These are phyloP conservation scores for Psilocybe cyanescens DNA, from an alignment of 768 basidiomycete genomes.

Conservation along the genomic window DNA sequence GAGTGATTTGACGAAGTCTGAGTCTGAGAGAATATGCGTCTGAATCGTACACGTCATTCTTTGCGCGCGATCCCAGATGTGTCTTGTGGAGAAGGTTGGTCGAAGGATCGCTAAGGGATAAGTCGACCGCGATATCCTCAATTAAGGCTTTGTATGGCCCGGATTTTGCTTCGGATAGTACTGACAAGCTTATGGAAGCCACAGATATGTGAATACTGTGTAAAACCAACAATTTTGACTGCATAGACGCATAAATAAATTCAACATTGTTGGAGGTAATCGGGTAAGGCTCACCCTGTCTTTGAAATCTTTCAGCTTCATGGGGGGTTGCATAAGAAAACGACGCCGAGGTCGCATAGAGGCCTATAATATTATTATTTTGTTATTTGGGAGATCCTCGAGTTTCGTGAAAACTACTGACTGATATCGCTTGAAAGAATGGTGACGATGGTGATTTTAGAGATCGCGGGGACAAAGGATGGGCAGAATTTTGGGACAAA, in stretches of 20 bases:
- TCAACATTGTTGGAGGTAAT: not conserved
- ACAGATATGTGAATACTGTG: conserved; percentile 46
- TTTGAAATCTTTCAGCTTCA: conserved; percentile 41
- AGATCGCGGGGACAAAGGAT: conserved; percentile 26
- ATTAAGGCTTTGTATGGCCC: conserved; percentile 49
- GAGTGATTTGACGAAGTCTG: conserved; percentile 40
- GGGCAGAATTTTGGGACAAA: conserved; percentile 21
- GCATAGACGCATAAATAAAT: not conserved
- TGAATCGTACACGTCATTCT: conserved; percentile 41
- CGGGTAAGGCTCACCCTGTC: conserved; percentile 36
- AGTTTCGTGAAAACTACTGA: conserved; percentile 27
- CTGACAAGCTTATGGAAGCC: conserved; percentile 49
- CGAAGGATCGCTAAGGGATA: conserved; percentile 52
- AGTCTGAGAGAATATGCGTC: conserved; percentile 53
- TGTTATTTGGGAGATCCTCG: not conserved
- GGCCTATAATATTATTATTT: conserved; percentile 34
- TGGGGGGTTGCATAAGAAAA: conserved; percentile 35
- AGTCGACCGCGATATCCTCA: conserved; percentile 40
- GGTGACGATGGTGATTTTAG: conserved; percentile 36
- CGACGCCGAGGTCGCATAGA: conserved; percentile 51
- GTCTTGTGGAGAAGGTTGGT: conserved; percentile 48
- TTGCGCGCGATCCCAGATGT: conserved; percentile 51
- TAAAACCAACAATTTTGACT: conserved; percentile 54
- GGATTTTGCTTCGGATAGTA: conserved; percentile 32
- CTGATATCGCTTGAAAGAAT: conserved; percentile 48